Evolutionary conservation across 352 stramenopile genomes (phyloP), one percentile per base, ranked within the genome.

Genomic region (Albugo laibachii): DNA sequence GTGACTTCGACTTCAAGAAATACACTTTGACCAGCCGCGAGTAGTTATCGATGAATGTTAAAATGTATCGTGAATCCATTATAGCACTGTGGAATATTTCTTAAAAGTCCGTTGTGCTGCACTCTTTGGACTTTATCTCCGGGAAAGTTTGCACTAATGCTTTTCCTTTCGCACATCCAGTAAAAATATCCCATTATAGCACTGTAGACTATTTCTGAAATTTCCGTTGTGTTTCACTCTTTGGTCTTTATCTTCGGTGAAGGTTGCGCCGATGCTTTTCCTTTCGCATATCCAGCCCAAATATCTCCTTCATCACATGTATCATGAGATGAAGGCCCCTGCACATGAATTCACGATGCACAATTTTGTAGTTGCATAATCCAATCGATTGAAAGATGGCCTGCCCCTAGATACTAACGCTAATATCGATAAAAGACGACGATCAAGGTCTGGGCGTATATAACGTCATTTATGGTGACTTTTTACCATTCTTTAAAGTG

Each of bases 1-100:
- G 39, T 0, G 14, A 41, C 36, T 55, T 59, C n/a, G 5, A 11
- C 12, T 46, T 42, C 5, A 56, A 13, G 27, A 60, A 45, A 18
- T 48, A 49, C 4, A 56, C 24, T 31, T 27, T 21, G 1, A 43
- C 24, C 20, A 34, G 19, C 1, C 54, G 31, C 3, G 44, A 53
- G 44, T 42, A 60, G n/a, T 56, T 46, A 15, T 52, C 54, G 1
- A 51, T 35, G n/a, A 60, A 56, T 2, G 15, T 41, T 1, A n/a
- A 56, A 34, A 2, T 15, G n/a, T 60, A 60, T 35, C 38, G 31
- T 5, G 34, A 24, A 11, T 35, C 54, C 13, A 54, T 43, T 3
- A 60, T 11, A 39, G 55, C 54, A 4, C 19, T 52, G 21, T 60
- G 43, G 11, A 56, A 18, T 20, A 59, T 18, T 35, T 59, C 18